A percentile compares a stretch with the other conserved stretches of the same genome.
These are phyloP conservation scores for Syncephalastrum racemosum DNA, from an alignment of 371 early-diverging fungal genomes.

Conservation along the genomic window DNA sequence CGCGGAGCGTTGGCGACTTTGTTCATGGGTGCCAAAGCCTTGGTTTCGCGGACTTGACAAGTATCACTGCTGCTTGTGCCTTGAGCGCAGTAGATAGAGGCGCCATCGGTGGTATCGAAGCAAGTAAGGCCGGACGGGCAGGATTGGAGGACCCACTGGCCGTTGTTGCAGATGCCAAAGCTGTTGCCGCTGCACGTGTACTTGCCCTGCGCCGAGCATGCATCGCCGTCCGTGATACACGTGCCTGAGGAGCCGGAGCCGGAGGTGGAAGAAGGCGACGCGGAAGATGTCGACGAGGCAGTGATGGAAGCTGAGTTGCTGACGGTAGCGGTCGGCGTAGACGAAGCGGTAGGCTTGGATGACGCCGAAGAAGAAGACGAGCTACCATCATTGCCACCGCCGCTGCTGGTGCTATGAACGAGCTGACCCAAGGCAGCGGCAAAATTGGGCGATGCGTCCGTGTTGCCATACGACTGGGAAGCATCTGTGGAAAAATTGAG, in stretches of 20 bases:
- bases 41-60: no score
- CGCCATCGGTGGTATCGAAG: constrained; percentile 29
- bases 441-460: constrained; percentile 28
- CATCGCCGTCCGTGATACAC: constrained; percentile 16
- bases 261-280: constrained; percentile 15
- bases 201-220: constrained; percentile 17
- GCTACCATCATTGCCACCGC: no score
- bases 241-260: neutral
- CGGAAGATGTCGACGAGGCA: no score
- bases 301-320: no score
- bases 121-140: constrained; percentile 6
- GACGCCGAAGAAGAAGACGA: no score
- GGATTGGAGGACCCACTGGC: constrained; percentile 1
- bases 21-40: neutral
- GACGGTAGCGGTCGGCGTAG: no score
- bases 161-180: constrained; percentile 12
- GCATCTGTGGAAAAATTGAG: constrained; percentile 22
- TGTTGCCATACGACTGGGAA: constrained; percentile 42
- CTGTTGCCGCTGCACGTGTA: constrained; percentile 4
- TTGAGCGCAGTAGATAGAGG: constrained; percentile 35
- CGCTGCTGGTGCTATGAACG: constrained; percentile 14
- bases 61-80: no score
- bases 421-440: constrained; percentile 30
- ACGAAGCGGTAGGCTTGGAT: no score
- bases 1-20: constrained; percentile 3